Conservation (phyloP, 768 basidiomycete genomes). For the Boletus eberwhitei region DNA sequence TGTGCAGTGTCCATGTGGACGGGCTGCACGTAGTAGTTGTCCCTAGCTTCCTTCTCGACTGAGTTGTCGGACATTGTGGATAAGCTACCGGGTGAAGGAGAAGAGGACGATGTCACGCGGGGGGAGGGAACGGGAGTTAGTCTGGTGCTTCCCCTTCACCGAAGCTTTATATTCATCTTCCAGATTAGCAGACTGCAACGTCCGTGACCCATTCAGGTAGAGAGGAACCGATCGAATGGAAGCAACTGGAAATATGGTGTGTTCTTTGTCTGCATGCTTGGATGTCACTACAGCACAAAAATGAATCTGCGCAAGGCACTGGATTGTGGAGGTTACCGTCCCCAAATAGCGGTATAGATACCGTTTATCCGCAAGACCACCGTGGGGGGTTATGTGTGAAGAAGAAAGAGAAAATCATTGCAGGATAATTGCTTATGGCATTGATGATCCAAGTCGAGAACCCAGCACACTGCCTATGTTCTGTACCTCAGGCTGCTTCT, state of each 20-base stretch:
- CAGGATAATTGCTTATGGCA: neutral
- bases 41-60: constrained; percentile 21
- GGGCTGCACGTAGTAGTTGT: constrained; percentile 29
- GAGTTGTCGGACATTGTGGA: constrained; percentile 22
- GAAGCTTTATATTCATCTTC: constrained; percentile 18
- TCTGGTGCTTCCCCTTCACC: neutral
- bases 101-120: constrained; percentile 1
- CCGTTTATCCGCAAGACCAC: constrained; percentile 12
- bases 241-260: neutral
- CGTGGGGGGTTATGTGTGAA: neutral
- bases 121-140: neutral
- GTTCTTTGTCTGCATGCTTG: constrained; percentile 7
- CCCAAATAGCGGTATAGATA: constrained; percentile 11
- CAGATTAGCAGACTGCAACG: neutral
- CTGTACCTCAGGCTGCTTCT: neutral
- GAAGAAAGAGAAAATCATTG: constrained; percentile 3
- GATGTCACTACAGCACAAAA: constrained; percentile 2
- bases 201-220: neutral
- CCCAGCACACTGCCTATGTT: neutral
- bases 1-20: constrained; percentile 17
- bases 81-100: neutral
- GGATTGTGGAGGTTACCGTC: neutral
- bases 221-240: neutral
- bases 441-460: neutral
- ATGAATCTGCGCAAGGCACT: constrained; percentile 7